Evolutionary conservation across 768 basidiomycete species (phyloP).

Genomic region (Podaxis pistillaris): DNA sequence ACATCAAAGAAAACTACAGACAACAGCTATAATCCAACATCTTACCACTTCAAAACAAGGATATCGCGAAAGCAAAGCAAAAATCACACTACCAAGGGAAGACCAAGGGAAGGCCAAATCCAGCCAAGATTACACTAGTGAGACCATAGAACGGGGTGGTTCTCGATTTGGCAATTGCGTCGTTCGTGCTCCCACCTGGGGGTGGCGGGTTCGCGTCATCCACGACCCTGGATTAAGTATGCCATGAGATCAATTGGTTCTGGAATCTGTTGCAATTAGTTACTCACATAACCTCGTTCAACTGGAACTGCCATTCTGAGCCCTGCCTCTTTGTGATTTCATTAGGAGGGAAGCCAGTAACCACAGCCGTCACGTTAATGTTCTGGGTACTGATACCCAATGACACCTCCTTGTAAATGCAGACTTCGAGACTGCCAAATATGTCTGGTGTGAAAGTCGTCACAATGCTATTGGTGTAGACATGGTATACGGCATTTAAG

Average conservation of each 20-base stretch:
- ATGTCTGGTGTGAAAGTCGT: neutral
- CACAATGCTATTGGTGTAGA: neutral
- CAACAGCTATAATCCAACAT: neutral
- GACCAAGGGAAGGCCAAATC: neutral
- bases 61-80: neutral
- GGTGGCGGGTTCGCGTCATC: neutral
- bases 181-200: neutral
- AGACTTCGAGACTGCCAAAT: neutral
- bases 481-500: neutral
- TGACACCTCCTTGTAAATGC: neutral
- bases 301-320: conserved; percentile 3
- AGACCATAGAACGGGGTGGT: neutral
- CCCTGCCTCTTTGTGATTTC: conserved; percentile 2
- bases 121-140: neutral
- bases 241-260: too few relatives aligned
- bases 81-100: neutral
- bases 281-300: conserved; percentile 11
- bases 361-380: conserved; percentile 8
- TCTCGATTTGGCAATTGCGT: neutral
- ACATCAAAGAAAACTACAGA: too few relatives aligned
- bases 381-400: neutral
- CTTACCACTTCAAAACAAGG: neutral
- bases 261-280: neutral
- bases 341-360: neutral
- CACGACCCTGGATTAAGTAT: neutral